Conservation (phyloP, 208 protist genomes). For the Strigomonas galati region DNA sequence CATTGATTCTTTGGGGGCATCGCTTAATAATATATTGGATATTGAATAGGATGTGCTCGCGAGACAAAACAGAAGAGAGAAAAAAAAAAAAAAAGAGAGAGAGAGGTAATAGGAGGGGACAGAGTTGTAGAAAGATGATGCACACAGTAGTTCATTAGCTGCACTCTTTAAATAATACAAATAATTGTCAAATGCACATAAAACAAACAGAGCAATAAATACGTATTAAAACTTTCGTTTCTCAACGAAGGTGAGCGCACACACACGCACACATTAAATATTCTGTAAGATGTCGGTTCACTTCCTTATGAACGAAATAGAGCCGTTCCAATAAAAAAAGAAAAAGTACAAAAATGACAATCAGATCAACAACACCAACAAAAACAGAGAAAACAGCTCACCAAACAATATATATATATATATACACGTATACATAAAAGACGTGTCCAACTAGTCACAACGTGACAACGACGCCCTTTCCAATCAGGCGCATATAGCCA, state of each 20-base stretch:
- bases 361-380: no score
- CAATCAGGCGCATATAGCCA: not conserved
- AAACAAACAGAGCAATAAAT: not conserved
- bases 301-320: not conserved
- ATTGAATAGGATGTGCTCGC: not conserved
- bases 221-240: no score
- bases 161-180: not conserved
- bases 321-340: not conserved
- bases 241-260: no score
- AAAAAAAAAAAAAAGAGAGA: not conserved
- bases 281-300: no score
- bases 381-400: no score
- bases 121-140: not conserved
- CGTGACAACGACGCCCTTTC: constrained; percentile 1
- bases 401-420: no score
- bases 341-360: not conserved
- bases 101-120: not conserved
- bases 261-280: no score
- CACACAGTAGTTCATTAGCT: not conserved
- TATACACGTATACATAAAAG: no score
- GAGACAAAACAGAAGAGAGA: not conserved
- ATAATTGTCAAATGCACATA: not conserved
- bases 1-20: constrained; percentile 9
- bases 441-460: constrained; percentile 1
- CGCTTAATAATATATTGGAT: not conserved